Evolutionary conservation across 176 grass and related monocot genomes (phyloP).

Genomic region (Lolium multiflorum): DNA sequence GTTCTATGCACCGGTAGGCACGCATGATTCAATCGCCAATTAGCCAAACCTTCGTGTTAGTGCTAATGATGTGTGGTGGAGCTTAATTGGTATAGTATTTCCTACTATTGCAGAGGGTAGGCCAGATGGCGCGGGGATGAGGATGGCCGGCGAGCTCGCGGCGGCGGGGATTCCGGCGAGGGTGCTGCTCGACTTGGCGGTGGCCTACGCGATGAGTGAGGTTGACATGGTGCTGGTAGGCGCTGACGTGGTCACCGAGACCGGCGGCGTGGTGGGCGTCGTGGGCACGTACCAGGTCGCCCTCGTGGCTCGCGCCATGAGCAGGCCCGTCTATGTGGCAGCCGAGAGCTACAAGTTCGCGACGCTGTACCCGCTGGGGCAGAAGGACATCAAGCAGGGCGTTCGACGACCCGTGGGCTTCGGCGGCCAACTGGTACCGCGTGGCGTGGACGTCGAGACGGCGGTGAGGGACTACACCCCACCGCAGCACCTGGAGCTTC

Average conservation of each 20-base stretch:
- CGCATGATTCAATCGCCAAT: neutral
- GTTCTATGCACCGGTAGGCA: conserved; percentile 64
- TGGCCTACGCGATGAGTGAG: conserved; percentile 64
- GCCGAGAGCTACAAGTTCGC: conserved; percentile 77
- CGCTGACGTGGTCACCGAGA: conserved; percentile 62
- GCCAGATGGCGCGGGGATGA: conserved; percentile 61
- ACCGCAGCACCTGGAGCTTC: conserved; percentile 54
- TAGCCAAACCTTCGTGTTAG: neutral
- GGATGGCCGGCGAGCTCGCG: conserved; percentile 56
- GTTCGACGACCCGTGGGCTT: conserved; percentile 47
- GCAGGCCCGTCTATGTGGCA: conserved; percentile 65
- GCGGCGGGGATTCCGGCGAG: conserved; percentile 56
- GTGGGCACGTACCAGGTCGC: conserved; percentile 73
- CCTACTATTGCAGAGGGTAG: conserved; percentile 57
- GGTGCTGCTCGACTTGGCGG: conserved; percentile 62
- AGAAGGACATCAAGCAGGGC: conserved; percentile 59
- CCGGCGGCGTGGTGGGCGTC: conserved; percentile 70
- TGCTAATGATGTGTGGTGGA: neutral
- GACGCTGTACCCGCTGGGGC: conserved; percentile 56
- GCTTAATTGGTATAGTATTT: neutral
- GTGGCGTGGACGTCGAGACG: conserved; percentile 51
- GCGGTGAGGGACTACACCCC: conserved; percentile 65
- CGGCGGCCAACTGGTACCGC: conserved; percentile 29
- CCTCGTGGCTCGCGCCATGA: conserved; percentile 63
- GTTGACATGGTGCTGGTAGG: conserved; percentile 60